Percentiles rank a stretch among this genome's conserved stretches.
Conservation (phyloP, 768 basidiomycete species). For the Lentinula sp. region DNA sequence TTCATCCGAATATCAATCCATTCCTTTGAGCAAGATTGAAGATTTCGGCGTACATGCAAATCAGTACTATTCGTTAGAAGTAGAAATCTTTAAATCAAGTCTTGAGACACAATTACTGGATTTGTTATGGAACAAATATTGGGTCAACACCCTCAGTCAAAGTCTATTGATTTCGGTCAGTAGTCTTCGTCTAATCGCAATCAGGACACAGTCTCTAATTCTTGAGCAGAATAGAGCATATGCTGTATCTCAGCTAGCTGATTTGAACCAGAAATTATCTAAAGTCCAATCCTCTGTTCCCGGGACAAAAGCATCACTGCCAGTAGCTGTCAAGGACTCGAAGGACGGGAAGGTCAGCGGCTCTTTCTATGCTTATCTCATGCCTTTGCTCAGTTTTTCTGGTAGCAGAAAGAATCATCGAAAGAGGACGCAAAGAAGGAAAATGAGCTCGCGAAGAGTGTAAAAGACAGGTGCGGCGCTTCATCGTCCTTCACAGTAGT, state of each 20-base stretch:
- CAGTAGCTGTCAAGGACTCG: constrained; percentile 41
- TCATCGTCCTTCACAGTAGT: neutral
- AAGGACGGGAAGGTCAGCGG: constrained; percentile 45
- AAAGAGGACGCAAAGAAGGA: constrained; percentile 80
- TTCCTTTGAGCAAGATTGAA: constrained; percentile 95
- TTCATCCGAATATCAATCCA: constrained; percentile 88
- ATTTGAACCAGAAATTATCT: constrained; percentile 84
- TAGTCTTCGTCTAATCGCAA: neutral
- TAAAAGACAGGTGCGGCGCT: constrained; percentile 72
- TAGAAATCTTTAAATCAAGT: constrained; percentile 91
- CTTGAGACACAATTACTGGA: constrained; percentile 85
- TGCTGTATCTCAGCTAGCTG: constrained; percentile 84
- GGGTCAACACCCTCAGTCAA: constrained; percentile 95
- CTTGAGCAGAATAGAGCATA: constrained; percentile 83
- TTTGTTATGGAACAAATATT: constrained; percentile 98
- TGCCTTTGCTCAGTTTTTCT: neutral
- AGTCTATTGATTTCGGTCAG: constrained; percentile 87
- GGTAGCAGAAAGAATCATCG: constrained; percentile 44
- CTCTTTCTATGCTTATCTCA: neutral
- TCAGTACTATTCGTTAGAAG: constrained; percentile 91
- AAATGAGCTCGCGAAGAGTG: constrained; percentile 80
- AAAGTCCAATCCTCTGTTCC: constrained; percentile 59
- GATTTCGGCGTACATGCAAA: constrained; percentile 99
- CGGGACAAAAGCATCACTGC: constrained; percentile 52
- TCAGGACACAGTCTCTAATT: neutral